Evolutionary conservation across 2,329 filamentous ascomycete genomes (phyloP).

Genomic region (Colletotrichum sp.): DNA sequence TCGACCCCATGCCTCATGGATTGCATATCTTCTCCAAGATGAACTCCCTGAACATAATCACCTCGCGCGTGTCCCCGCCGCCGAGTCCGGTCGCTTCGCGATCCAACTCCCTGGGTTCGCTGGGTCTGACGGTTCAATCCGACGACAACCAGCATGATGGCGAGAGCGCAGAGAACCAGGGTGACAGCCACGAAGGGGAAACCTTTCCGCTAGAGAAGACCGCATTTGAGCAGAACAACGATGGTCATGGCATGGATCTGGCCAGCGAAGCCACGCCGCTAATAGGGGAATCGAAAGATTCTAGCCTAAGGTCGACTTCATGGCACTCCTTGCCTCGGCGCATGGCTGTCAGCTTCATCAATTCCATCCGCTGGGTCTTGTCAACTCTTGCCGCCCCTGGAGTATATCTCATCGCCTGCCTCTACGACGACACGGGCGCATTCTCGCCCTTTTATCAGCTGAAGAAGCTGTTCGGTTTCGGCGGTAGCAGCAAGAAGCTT

Average conservation of each 20-base stretch:
- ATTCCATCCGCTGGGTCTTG: conserved; percentile 79
- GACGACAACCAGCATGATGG: conserved; percentile 42
- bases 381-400: conserved; percentile 81
- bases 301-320: conserved; percentile 40
- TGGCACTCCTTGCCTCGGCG: conserved; percentile 69
- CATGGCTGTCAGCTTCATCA: conserved; percentile 74
- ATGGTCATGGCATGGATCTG: conserved; percentile 28
- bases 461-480: conserved; percentile 63
- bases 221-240: conserved; percentile 7
- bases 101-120: conserved; percentile 64
- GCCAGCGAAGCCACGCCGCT: conserved; percentile 73
- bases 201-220: conserved; percentile 24
- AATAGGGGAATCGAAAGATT: conserved; percentile 39
- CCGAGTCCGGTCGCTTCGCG: conserved; percentile 61
- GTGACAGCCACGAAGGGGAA: conserved; percentile 33
- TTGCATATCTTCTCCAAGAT: conserved; percentile 67
- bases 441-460: conserved; percentile 82
- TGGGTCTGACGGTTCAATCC: conserved; percentile 52
- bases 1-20: conserved; percentile 52
- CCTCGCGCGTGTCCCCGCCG: conserved; percentile 75
- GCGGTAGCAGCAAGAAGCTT: conserved; percentile 54
- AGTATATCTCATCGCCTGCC: conserved; percentile 80
- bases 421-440: conserved; percentile 80
- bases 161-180: conserved; percentile 27
- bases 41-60: conserved; percentile 97